Percentiles rank a stretch among this genome's conserved stretches.
Conservation (phyloP, 2,329 filamentous ascomycete genomes). For the Fusarium sp. region DNA sequence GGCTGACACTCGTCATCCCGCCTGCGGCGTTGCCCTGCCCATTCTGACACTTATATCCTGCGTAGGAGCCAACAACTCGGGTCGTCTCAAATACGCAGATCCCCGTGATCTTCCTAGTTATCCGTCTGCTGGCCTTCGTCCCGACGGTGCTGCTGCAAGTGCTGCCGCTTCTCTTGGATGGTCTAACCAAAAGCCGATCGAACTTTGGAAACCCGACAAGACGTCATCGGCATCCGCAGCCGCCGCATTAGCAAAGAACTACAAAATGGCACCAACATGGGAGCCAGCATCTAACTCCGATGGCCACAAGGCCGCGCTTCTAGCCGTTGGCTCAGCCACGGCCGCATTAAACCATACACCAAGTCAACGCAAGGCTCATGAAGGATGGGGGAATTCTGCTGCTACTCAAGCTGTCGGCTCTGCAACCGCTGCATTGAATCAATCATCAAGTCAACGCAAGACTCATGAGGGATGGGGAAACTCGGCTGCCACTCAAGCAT, state of each 20-base stretch:
- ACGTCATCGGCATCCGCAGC: constrained; percentile 62
- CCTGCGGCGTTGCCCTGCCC: constrained; percentile 15
- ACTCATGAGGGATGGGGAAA: constrained; percentile 64
- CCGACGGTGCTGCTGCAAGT: constrained; percentile 71
- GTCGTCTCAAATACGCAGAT: constrained; percentile 75
- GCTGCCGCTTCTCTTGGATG: constrained; percentile 81
- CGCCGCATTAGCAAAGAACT: constrained; percentile 56
- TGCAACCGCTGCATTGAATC: constrained; percentile 49
- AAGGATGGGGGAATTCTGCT: constrained; percentile 72
- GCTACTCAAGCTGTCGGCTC: constrained; percentile 69
- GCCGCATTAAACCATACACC: constrained; percentile 45
- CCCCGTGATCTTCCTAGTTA: constrained; percentile 80
- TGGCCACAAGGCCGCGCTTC: constrained; percentile 78
- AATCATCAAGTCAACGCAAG: constrained; percentile 30
- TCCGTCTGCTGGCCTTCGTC: constrained; percentile 71
- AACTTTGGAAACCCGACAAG: constrained; percentile 73
- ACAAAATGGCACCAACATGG: constrained; percentile 64
- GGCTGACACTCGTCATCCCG: constrained; percentile 24
- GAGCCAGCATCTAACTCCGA: constrained; percentile 71
- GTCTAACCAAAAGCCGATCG: constrained; percentile 72
- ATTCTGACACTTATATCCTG: constrained; percentile 29
- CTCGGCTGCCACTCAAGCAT: constrained; percentile 77
- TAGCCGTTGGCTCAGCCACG: constrained; percentile 63
- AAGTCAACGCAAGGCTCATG: constrained; percentile 41
- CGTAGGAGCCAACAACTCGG: constrained; percentile 48